A percentile compares a stretch with the other conserved stretches of the same genome.
Conservation (phyloP, 2,329 filamentous ascomycete species). For the Cladosporium sp. region DNA sequence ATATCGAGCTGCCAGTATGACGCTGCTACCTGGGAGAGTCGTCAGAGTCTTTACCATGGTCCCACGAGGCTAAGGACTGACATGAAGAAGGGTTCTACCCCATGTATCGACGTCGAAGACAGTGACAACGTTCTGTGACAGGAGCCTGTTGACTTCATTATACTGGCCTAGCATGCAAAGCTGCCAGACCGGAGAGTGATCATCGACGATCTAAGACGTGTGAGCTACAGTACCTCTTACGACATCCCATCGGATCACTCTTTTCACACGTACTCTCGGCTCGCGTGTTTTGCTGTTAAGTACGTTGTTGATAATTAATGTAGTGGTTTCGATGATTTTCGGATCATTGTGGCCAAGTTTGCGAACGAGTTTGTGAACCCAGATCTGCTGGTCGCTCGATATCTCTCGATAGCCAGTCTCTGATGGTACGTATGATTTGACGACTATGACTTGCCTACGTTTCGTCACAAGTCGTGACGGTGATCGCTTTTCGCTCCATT, state of each 20-base stretch:
- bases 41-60: background rate
- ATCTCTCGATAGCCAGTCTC: too few species aligned
- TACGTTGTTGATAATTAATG: background rate
- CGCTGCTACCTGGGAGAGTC: background rate
- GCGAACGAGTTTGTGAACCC: background rate
- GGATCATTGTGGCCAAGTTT: background rate
- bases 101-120: background rate
- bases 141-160: background rate
- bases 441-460: too few species aligned
- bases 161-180: background rate
- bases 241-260: too few species aligned
- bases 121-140: background rate
- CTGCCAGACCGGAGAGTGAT: background rate
- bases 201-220: background rate
- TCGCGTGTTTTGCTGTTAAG: background rate
- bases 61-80: background rate
- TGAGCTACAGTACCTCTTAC: background rate
- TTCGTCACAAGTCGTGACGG: too few species aligned
- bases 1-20: background rate
- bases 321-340: background rate
- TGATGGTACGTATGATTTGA: too few species aligned
- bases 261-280: background rate
- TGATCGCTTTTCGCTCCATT: too few species aligned
- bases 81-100: background rate
- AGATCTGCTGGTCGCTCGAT: background rate